Base-by-base conservation (phyloP, 768 basidiomycete genomes). In the Clitopilus passeckerianus region DNA sequence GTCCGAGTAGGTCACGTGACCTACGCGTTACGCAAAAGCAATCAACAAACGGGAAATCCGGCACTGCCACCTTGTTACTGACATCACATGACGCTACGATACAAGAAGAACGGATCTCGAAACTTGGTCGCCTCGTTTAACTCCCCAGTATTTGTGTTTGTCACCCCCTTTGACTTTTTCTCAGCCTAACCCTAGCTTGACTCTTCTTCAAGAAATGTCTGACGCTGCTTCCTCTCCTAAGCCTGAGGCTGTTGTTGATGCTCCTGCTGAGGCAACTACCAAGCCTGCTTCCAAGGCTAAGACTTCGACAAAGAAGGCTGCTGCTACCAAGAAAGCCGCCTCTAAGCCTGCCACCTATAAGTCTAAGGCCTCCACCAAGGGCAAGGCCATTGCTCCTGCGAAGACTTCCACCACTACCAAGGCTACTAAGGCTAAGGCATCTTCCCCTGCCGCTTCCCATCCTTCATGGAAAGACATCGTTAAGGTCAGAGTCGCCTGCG, bases 381-480 rank as follows among this genome's bases (percentile, higher is more conserved):
- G 65, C 53, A 74, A 73, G 62, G 54, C 68, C 20, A 77, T 77
- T 66, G 41, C 67, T 12, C 63, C 72, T 1, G 61, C 69, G 23
- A 75, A 72, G 68, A 24, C 67, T 27, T 76, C 72, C 63, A 58
- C 70, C n/a, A 58, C 68, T 50, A 54, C 69, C 1, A 74, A 67
- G 57, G 54, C 70, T 27, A 59, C 68, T 2, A 66, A 66, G 50
- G 63, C 64, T 12, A 50, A 50, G 46, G 14, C 37, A 3, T 58
- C 65, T 3, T 66, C 72, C 1, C 18, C 46, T 50, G 12, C 46
- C 18, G 54, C 54, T 34, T 24, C 54, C 54, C 78, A 80, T 60
- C 83, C 83, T 6, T 71, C 79, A 1, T 85, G 82, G 82, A 82
- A 81, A 61, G 80, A 83, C 5, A 83, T 84, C 54, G 77, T 85